A percentile compares a stretch with the other conserved stretches of the same genome.
Evolutionary conservation across 257 asterid species (phyloP).

Genomic region (Solanum lycopersicoides): DNA sequence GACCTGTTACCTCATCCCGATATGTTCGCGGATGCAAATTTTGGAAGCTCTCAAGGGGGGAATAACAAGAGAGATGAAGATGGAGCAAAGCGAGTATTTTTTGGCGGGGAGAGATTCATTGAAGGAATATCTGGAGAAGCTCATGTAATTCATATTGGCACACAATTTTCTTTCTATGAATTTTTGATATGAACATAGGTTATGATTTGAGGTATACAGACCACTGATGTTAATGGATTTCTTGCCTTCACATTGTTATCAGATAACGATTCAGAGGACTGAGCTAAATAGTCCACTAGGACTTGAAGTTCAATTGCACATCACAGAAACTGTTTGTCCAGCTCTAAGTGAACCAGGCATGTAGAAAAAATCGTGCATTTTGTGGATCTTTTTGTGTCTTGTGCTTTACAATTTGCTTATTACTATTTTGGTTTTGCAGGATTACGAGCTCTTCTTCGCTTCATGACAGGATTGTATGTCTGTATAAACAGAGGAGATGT

Average conservation of each 20-base stretch:
- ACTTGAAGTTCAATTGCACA: constrained; percentile 84
- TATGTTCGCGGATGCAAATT: constrained; percentile 71
- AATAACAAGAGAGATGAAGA: constrained; percentile 73
- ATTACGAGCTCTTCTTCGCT: constrained; percentile 94
- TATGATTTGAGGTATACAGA: background rate
- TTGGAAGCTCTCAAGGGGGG: constrained; percentile 45
- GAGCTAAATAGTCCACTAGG: constrained; percentile 80
- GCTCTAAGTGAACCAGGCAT: constrained; percentile 97
- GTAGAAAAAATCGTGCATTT: constrained; percentile 13
- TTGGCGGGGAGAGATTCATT: constrained; percentile 94
- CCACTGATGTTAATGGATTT: background rate
- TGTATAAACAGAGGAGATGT: constrained; percentile 96
- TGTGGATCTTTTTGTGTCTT: background rate
- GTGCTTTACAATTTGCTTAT: constrained; percentile 2
- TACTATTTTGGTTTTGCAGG: constrained; percentile 34
- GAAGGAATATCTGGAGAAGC: constrained; percentile 99
- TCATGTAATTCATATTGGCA: constrained; percentile 38
- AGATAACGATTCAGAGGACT: constrained; percentile 96
- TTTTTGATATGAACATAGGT: background rate
- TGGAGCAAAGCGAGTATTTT: constrained; percentile 95
- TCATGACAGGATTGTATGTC: constrained; percentile 80
- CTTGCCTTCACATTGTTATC: constrained; percentile 10
- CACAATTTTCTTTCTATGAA: background rate
- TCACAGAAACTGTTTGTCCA: constrained; percentile 91
- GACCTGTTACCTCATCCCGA: constrained; percentile 99